Evolutionary conservation across 75 land plant genomes (phyloP).

Genomic region (Adiantum capillusveneris): DNA sequence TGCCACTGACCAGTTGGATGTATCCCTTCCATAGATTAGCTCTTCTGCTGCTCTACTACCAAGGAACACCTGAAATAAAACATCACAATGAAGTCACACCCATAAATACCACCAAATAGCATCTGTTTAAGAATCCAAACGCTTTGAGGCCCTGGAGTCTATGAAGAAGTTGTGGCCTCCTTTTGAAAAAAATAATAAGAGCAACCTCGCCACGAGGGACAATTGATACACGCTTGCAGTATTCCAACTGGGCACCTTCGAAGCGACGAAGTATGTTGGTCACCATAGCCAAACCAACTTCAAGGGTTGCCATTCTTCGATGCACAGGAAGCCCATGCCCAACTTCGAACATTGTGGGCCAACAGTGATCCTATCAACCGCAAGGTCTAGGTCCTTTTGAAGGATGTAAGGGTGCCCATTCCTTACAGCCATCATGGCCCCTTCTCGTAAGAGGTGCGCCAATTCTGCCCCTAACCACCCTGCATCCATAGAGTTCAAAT

Average conservation of each 20-base stretch:
- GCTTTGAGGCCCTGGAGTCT: slow-evolving; percentile 59
- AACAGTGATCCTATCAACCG: slow-evolving; percentile 81
- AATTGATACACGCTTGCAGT: slow-evolving; percentile 70
- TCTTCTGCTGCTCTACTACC: slow-evolving; percentile 92
- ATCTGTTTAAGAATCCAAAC: too few species aligned
- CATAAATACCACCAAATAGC: too few species aligned
- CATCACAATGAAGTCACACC: too few species aligned
- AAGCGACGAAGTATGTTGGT: slow-evolving; percentile 74
- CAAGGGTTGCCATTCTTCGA: slow-evolving; percentile 75
- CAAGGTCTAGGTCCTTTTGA: slow-evolving; percentile 69
- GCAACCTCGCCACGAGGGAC: slow-evolving; percentile 75
- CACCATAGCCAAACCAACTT: slow-evolving; percentile 70
- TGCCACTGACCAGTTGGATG: slow-evolving; percentile 56
- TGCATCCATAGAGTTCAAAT: slow-evolving; percentile 8
- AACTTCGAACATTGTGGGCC: slow-evolving; percentile 68
- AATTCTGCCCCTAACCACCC: slow-evolving; percentile 95
- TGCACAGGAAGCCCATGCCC: slow-evolving; percentile 60
- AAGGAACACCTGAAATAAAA: slow-evolving; percentile 47
- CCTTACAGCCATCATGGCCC: slow-evolving; percentile 86
- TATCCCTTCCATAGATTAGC: slow-evolving; percentile 83
- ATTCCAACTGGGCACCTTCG: slow-evolving; percentile 71
- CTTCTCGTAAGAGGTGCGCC: slow-evolving; percentile 85
- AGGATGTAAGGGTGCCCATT: slow-evolving; percentile 56
- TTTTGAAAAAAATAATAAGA: slow-evolving; percentile 40
- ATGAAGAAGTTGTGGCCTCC: slow-evolving; percentile 71